A percentile compares a stretch with the other conserved stretches of the same genome.
Evolutionary conservation across 176 grass and related monocot genomes (phyloP).

Genomic region (Miscanthus lutarioriparius): DNA sequence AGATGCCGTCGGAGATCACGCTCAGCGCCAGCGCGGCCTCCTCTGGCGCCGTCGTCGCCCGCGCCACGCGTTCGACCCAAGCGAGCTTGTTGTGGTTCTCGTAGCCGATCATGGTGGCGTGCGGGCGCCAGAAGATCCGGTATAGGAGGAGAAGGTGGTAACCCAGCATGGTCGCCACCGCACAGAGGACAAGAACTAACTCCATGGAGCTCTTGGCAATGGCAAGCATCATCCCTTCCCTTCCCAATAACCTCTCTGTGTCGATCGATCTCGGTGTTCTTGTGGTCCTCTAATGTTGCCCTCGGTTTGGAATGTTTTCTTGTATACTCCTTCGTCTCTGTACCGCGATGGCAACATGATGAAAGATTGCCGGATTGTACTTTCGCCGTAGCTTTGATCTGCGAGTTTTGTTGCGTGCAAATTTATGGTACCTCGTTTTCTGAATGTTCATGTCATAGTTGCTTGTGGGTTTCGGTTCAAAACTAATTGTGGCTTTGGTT

Average conservation of each 20-base stretch:
- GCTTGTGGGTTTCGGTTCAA: constrained; percentile 34
- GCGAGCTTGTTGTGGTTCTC: constrained; percentile 84
- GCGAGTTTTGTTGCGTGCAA: constrained; percentile 21
- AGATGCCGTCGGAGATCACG: constrained; percentile 70
- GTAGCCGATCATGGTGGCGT: constrained; percentile 69
- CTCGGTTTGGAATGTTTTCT: background rate
- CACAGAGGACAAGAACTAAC: constrained; percentile 62
- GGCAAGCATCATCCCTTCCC: constrained; percentile 25
- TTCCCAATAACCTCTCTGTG: background rate
- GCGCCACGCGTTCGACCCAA: constrained; percentile 61
- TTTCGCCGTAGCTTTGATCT: constrained; percentile 23
- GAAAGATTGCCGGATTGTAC: constrained; percentile 18
- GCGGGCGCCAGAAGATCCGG: constrained; percentile 52
- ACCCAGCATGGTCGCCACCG: constrained; percentile 54
- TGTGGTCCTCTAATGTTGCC: background rate
- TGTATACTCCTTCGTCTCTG: background rate
- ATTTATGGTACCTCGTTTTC: background rate
- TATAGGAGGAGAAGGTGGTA: constrained; percentile 78
- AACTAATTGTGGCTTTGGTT: constrained; percentile 17
- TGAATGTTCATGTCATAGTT: background rate
- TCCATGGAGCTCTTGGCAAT: constrained; percentile 64
- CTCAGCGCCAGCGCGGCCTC: constrained; percentile 54
- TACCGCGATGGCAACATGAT: background rate
- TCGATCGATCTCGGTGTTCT: background rate
- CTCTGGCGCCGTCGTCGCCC: constrained; percentile 34